Conservation (phyloP, 257 asterid species). For the Echites panduratus region DNA sequence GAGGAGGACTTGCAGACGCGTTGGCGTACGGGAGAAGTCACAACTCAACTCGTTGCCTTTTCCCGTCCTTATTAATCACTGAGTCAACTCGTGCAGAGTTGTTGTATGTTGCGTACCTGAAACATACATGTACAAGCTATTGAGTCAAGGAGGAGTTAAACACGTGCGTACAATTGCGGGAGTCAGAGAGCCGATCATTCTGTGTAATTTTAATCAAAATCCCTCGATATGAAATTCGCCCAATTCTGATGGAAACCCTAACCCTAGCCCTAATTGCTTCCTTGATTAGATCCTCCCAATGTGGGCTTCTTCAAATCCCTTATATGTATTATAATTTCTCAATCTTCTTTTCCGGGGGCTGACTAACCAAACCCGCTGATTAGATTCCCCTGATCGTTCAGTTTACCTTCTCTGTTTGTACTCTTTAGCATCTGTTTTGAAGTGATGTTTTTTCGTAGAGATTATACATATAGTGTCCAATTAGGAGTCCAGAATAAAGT, state of each 20-base stretch:
- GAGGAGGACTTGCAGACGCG: conserved; percentile 2
- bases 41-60: neutral
- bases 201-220: conserved; percentile 27
- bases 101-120: neutral
- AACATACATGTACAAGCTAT: neutral
- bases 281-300: conserved; percentile 30
- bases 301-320: conserved; percentile 22
- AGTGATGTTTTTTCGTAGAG: neutral
- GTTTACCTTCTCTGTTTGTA: conserved; percentile 7
- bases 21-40: neutral
- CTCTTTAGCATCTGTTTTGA: conserved; percentile 12
- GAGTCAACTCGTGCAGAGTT: neutral
- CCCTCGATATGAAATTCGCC: conserved; percentile 48
- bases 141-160: neutral
- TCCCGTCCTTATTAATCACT: neutral
- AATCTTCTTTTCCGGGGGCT: conserved; percentile 45
- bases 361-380: conserved; percentile 29
- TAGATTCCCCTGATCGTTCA: conserved; percentile 21
- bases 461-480: neutral
- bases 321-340: conserved; percentile 9
- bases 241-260: conserved; percentile 54
- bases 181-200: conserved; percentile 26
- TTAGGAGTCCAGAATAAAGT: neutral
- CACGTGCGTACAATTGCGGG: conserved; percentile 13
- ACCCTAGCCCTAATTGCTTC: conserved; percentile 34